Evolutionary conservation across 2,329 filamentous ascomycete species (phyloP).

Genomic region (Ambrosiella xylebori): DNA sequence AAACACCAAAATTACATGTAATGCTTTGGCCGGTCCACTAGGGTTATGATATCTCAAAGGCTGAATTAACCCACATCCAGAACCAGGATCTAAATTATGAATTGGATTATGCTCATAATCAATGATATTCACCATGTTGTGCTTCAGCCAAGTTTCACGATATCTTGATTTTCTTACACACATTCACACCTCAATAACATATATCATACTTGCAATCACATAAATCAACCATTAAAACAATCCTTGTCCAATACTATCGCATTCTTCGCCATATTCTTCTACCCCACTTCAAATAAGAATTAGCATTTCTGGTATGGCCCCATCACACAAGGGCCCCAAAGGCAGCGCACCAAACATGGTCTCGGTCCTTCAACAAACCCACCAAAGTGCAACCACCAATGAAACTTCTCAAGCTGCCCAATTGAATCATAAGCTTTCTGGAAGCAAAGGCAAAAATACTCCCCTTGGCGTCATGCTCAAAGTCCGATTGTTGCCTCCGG

Average conservation of each 20-base stretch:
- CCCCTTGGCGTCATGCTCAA: conserved; percentile 62
- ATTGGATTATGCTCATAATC: too few species aligned
- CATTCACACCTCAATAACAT: too few species aligned
- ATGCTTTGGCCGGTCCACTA: too few species aligned
- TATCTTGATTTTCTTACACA: too few species aligned
- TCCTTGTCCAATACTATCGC: neutral
- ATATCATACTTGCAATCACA: too few species aligned
- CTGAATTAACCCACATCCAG: too few species aligned
- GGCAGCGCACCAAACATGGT: neutral
- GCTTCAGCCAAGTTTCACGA: too few species aligned
- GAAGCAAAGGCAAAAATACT: conserved; percentile 1
- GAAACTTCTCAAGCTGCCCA: neutral
- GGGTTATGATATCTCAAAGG: too few species aligned
- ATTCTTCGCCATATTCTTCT: neutral
- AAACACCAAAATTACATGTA: too few species aligned
- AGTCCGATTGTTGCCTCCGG: conserved; percentile 70
- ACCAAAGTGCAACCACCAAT: neutral
- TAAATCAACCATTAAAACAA: too few species aligned
- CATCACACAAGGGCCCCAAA: neutral
- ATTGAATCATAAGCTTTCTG: neutral
- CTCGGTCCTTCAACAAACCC: neutral
- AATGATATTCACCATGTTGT: too few species aligned
- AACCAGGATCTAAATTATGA: too few species aligned
- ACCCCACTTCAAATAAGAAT: neutral
- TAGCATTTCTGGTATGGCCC: neutral